A percentile compares a stretch with the other conserved stretches of the same genome.
These are phyloP conservation scores for Colletotrichum limetticola DNA, from an alignment of 2,329 filamentous ascomycete genomes.

Conservation along the genomic window DNA sequence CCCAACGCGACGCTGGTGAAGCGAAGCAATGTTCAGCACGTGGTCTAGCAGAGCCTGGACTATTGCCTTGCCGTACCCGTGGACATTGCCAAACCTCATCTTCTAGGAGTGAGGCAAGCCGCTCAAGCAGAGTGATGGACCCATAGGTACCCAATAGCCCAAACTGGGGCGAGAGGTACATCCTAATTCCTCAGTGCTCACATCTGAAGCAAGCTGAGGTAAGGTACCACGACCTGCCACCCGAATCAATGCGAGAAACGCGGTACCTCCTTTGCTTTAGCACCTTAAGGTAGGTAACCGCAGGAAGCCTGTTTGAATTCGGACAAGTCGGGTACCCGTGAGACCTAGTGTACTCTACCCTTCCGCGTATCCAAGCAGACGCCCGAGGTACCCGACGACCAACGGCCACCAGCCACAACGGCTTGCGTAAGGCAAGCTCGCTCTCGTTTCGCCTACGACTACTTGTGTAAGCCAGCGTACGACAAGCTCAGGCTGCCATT, in stretches of 20 bases:
- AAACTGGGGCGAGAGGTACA: neutral
- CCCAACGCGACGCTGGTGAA: neutral
- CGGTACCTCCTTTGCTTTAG: too few relatives aligned
- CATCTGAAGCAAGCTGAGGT: neutral
- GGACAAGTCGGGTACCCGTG: neutral
- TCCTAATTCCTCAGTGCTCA: neutral
- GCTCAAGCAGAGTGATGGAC: neutral
- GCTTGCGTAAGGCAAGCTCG: slow-evolving; percentile 45
- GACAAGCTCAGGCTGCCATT: neutral
- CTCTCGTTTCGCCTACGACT: neutral
- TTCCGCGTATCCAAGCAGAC: neutral
- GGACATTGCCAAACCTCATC: too few relatives aligned
- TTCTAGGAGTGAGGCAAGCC: too few relatives aligned
- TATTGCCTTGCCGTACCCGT: neutral
- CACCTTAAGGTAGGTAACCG: neutral
- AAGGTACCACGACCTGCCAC: neutral
- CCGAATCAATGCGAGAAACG: slow-evolving; percentile 5
- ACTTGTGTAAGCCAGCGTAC: neutral
- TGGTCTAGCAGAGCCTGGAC: slow-evolving; percentile 15
- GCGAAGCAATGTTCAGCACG: neutral
- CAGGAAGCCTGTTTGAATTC: slow-evolving; percentile 17
- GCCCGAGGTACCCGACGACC: neutral
- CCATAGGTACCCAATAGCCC: slow-evolving; percentile 1
- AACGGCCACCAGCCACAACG: slow-evolving; percentile 43
- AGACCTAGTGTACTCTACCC: neutral